These are phyloP conservation scores for Ceratocystis huliohia DNA, from an alignment of 2,329 filamentous ascomycete genomes.

Conservation along the genomic window DNA sequence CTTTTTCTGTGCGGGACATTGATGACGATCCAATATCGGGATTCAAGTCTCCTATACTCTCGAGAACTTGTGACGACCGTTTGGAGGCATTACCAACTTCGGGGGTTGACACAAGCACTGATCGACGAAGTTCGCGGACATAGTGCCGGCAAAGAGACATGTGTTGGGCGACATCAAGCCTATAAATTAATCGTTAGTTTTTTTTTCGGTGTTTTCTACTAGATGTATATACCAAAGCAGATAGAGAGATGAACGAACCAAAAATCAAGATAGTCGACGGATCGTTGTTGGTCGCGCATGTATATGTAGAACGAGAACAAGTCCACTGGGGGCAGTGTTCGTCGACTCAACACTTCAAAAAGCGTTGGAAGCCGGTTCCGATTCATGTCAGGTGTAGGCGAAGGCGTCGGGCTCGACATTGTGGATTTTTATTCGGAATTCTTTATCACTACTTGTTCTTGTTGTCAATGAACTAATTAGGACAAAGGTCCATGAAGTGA, in stretches of 20 bases:
- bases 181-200: slow-evolving; percentile 29
- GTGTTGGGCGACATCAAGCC: slow-evolving; percentile 98
- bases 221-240: neutral
- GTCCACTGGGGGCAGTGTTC: slow-evolving; percentile 90
- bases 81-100: slow-evolving; percentile 78
- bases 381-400: slow-evolving; percentile 45
- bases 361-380: slow-evolving; percentile 86
- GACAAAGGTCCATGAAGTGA: neutral
- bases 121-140: slow-evolving; percentile 85
- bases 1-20: slow-evolving; percentile 54
- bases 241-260: slow-evolving; percentile 48
- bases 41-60: slow-evolving; percentile 55
- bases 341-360: slow-evolving; percentile 86
- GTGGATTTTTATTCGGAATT: neutral
- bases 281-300: slow-evolving; percentile 96
- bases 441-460: neutral
- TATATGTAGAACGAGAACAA: slow-evolving; percentile 99
- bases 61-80: slow-evolving; percentile 69
- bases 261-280: slow-evolving; percentile 95
- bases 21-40: slow-evolving; percentile 46
- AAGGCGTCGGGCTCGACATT: slow-evolving; percentile 31
- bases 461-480: neutral
- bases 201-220: neutral
- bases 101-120: slow-evolving; percentile 83
- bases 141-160: slow-evolving; percentile 97